Conservation (phyloP, 2,329 filamentous ascomycete species). For the Daldinia sp. region DNA sequence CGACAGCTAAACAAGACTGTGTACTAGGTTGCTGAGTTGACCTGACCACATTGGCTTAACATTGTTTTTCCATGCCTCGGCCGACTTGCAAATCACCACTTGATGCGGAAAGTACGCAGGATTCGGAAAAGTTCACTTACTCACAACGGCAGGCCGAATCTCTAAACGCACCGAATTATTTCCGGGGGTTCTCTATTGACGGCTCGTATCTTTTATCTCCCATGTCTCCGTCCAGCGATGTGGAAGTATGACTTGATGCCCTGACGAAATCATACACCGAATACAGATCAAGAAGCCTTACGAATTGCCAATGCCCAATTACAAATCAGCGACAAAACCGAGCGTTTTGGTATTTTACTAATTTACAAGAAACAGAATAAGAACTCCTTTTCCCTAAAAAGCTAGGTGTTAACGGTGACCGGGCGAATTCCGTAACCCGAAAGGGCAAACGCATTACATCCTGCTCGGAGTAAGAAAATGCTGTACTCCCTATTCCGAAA, state of each 20-base stretch:
- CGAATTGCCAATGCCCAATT: not conserved
- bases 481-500: not conserved
- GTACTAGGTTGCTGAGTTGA: slow-evolving; percentile 14
- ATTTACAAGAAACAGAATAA: not conserved
- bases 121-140: slow-evolving; percentile 20
- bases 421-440: not conserved
- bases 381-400: not conserved
- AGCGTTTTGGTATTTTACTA: not conserved
- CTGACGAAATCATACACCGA: slow-evolving; percentile 9
- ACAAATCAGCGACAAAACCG: not conserved
- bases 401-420: not conserved
- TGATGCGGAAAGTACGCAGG: slow-evolving; percentile 26
- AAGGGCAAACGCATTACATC: not conserved
- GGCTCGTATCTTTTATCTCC: slow-evolving; percentile 10
- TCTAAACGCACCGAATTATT: slow-evolving; percentile 29
- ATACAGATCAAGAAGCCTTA: not conserved
- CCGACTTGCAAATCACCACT: slow-evolving; percentile 31
- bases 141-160: slow-evolving; percentile 25
- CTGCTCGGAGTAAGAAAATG: not conserved
- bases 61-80: slow-evolving; percentile 19
- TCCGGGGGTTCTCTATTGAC: slow-evolving; percentile 17
- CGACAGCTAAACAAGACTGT: not conserved
- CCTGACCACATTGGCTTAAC: slow-evolving; percentile 20
- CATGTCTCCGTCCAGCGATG: not conserved
- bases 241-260: not conserved